Conservation (phyloP, 2,329 filamentous ascomycete species). For the Neonectria magnoliae region DNA sequence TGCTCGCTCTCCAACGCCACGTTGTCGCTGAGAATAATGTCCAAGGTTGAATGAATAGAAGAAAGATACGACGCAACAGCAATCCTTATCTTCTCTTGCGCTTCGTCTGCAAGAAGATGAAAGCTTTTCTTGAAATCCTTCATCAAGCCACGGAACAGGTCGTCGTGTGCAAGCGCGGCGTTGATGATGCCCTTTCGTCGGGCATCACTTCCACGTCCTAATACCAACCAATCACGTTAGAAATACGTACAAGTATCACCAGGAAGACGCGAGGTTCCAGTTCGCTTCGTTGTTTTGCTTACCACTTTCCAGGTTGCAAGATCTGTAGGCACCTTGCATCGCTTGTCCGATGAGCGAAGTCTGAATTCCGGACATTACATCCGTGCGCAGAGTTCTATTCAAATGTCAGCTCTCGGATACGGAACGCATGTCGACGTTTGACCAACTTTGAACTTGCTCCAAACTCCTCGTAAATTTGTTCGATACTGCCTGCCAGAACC, state of each 20-base stretch:
- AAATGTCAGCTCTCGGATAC: neutral
- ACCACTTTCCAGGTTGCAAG: conserved; percentile 48
- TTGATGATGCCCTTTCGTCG: conserved; percentile 50
- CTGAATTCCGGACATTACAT: conserved; percentile 48
- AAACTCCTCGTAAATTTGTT: conserved; percentile 42
- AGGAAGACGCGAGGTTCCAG: neutral
- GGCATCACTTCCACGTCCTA: conserved; percentile 47
- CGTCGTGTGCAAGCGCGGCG: conserved; percentile 32
- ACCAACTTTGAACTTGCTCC: conserved; percentile 21
- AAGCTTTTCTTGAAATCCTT: conserved; percentile 40
- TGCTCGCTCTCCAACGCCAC: conserved; percentile 49
- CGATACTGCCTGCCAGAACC: conserved; percentile 42
- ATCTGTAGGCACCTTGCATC: conserved; percentile 49
- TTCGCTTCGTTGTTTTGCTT: conserved; percentile 1
- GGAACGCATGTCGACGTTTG: neutral
- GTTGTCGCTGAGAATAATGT: conserved; percentile 52
- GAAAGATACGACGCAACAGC: conserved; percentile 38
- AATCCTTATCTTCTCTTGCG: conserved; percentile 37
- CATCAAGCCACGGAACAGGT: conserved; percentile 47
- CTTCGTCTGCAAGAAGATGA: conserved; percentile 21
- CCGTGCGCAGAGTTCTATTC: conserved; percentile 46
- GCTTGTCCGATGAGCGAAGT: conserved; percentile 51
- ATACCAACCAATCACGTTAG: neutral
- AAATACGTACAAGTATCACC: neutral
- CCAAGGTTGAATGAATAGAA: conserved; percentile 43